Base-by-base conservation (phyloP, 805 yeast genomes). In the Phaffomyces thermotolerans region DNA sequence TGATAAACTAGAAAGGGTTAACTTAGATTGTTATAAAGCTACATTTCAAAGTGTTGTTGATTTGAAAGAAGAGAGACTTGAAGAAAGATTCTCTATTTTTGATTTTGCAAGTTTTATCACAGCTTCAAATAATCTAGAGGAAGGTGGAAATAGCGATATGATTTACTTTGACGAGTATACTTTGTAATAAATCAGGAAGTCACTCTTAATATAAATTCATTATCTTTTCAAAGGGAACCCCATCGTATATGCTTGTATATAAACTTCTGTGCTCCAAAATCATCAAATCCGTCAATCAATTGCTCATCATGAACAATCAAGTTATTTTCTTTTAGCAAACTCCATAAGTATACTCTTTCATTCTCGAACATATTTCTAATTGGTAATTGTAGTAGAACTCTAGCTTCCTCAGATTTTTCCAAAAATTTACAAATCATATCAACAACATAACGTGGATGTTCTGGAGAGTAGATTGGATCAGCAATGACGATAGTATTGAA, bases 401-500 rank as follows among this genome's bases (percentile, higher is more conserved):
- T 57, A 0, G 83, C 65, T 3, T 56, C 61, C 1, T 43, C 4
- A 3, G 49, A 44, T 12, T 45, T 44, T 1, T 60, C 59, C 18
- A 81, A 53, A 42, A 85, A 79, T 35, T 53, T 50, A 4, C 56
- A 53, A 6, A 90, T 65, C 72, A 86, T 81, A 39, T 75, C 60
- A 6, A 75, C 73, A 1, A 91, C 78, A 78, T 85, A 76, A 14
- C 60, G 59, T 1, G 97, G 97, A 57, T 91, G 98, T 29, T 76
- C 72, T 0, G 81, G 66, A 0, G 96, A 84, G 60, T 93, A 91
- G 2, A 91, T 79, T 0, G 97, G 96, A 64, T 91, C 99, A 18
- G 96, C 84, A 4, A 88, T 63, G 0, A 93, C 66, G 4, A 91
- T 68, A 0, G 87, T 75, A 34, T 75, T 72, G 58, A 74, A 87